Conservation (phyloP, 176 grass and related monocot genomes). For the Thinopyrum elongatum region DNA sequence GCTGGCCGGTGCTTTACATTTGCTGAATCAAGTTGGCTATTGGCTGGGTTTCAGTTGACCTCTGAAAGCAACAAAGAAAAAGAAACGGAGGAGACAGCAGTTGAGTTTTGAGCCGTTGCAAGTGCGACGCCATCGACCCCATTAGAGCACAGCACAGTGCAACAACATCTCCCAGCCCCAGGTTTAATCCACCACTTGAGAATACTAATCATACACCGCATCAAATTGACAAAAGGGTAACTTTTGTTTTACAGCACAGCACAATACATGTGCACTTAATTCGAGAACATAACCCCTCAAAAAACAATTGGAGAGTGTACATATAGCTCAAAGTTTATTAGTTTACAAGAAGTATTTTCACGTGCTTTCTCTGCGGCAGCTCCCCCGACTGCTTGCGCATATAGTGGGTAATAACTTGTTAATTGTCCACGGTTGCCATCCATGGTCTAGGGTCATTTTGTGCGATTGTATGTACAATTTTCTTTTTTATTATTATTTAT, state of each 20-base stretch:
- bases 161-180: background rate
- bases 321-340: too few species aligned
- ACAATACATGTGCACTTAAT: too few species aligned
- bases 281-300: too few species aligned
- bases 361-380: too few species aligned
- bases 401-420: too few species aligned
- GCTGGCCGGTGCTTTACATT: conserved; percentile 38
- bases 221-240: background rate
- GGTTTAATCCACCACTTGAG: background rate
- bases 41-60: background rate
- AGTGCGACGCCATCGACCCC: background rate
- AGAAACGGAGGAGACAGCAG: background rate
- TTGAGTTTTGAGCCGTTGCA: conserved; percentile 19
- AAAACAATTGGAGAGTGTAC: too few species aligned
- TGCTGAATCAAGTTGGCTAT: background rate
- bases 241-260: too few species aligned
- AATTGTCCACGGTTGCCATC: accelerated
- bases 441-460: too few species aligned
- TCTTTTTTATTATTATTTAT: too few species aligned
- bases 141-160: background rate
- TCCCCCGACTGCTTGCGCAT: too few species aligned
- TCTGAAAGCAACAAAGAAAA: background rate
- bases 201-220: background rate
- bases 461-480: too few species aligned
- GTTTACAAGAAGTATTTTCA: too few species aligned